Evolutionary conservation across 2,329 filamentous ascomycete genomes (phyloP).

Genomic region (Zasmidium cellare): DNA sequence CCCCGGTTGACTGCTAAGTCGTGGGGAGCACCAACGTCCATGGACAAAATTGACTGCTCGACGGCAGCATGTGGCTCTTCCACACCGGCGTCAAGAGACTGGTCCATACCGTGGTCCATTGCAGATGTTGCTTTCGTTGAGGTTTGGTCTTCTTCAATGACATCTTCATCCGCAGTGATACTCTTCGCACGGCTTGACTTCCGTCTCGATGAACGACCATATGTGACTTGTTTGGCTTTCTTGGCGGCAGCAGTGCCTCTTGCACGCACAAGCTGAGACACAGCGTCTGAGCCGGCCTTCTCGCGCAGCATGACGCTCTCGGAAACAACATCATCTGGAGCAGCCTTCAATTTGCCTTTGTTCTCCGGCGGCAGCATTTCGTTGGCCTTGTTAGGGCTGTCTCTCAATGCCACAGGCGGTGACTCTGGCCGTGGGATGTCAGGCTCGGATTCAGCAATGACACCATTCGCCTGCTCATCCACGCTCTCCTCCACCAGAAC

Average conservation of each 20-base stretch:
- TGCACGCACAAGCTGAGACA: slow-evolving; percentile 29
- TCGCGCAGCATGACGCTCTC: slow-evolving; percentile 35
- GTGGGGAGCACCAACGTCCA: too few species aligned
- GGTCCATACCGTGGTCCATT: not conserved
- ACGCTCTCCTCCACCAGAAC: not conserved
- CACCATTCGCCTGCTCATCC: not conserved
- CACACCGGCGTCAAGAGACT: not conserved
- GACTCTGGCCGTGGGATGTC: slow-evolving; percentile 1
- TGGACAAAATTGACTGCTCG: too few species aligned
- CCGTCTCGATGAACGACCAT: slow-evolving; percentile 15
- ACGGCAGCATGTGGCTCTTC: not conserved
- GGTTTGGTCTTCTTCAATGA: not conserved
- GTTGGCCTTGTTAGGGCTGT: slow-evolving; percentile 32
- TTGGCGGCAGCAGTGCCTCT: slow-evolving; percentile 7
- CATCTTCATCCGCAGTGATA: not conserved
- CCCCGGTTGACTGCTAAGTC: too few species aligned
- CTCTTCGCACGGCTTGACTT: slow-evolving; percentile 10
- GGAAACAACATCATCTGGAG: slow-evolving; percentile 14
- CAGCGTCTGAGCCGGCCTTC: slow-evolving; percentile 36
- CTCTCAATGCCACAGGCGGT: slow-evolving; percentile 15
- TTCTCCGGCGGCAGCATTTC: slow-evolving; percentile 20
- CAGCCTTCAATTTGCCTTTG: slow-evolving; percentile 17
- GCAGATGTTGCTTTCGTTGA: not conserved
- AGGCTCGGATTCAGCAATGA: slow-evolving; percentile 3
- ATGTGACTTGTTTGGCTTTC: slow-evolving; percentile 16